Conservation (phyloP, 345 rosid species). For the Gossypium anomalum region DNA sequence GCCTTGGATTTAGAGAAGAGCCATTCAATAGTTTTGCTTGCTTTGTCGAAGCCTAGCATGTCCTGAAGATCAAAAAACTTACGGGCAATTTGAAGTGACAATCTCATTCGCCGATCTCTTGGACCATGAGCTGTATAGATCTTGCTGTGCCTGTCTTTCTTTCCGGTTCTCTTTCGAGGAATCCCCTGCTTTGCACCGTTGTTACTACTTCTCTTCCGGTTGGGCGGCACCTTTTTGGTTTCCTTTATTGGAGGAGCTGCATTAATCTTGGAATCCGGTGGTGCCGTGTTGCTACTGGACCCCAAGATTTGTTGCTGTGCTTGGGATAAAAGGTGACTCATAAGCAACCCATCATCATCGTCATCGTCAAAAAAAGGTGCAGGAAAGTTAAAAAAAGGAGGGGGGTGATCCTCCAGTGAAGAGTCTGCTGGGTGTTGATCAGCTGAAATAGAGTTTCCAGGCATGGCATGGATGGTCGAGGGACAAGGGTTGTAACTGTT, state of each 20-base stretch:
- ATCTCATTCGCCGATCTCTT: slow-evolving; percentile 68
- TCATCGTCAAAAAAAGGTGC: slow-evolving; percentile 20
- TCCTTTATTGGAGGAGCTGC: slow-evolving; percentile 16
- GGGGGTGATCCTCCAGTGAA: slow-evolving; percentile 10
- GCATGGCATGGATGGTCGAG: background rate
- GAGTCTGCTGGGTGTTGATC: background rate
- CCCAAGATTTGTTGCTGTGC: slow-evolving; percentile 19
- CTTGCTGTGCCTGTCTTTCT: slow-evolving; percentile 79
- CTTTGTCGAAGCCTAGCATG: slow-evolving; percentile 72
- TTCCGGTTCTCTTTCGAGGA: slow-evolving; percentile 36
- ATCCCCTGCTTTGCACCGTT: slow-evolving; percentile 19
- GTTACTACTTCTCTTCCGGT: slow-evolving; percentile 18
- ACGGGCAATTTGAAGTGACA: slow-evolving; percentile 64
- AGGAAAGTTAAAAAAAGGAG: slow-evolving; percentile 27
- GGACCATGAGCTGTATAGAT: slow-evolving; percentile 71
- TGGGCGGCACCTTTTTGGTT: slow-evolving; percentile 17
- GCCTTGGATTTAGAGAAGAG: slow-evolving; percentile 62
- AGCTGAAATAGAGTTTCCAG: slow-evolving; percentile 12
- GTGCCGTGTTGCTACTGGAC: slow-evolving; percentile 1
- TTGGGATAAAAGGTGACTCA: slow-evolving; percentile 15
- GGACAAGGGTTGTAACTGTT: background rate
- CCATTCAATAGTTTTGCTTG: slow-evolving; percentile 81
- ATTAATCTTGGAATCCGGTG: slow-evolving; percentile 11
- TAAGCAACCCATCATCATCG: slow-evolving; percentile 21
- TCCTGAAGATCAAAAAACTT: slow-evolving; percentile 77